Conservation (phyloP, 495 filamentous ascomycete species). For the Daldinia childiae region DNA sequence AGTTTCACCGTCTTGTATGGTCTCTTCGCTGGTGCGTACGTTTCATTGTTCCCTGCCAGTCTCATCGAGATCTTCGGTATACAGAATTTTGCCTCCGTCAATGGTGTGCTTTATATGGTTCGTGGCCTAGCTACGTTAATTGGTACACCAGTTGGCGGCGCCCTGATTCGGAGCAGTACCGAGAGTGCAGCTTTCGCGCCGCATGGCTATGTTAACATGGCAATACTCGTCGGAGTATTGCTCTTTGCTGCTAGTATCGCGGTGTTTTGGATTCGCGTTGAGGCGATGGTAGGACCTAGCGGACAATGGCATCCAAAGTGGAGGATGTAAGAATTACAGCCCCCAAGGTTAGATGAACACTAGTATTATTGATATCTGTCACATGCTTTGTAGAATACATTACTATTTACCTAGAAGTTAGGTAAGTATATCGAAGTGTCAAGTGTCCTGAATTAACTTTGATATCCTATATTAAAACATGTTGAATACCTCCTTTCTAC, state of each 20-base stretch:
- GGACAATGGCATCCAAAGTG: constrained; percentile 5
- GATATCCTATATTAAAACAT: too few species aligned
- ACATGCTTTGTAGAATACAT: not conserved
- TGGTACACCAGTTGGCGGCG: not conserved
- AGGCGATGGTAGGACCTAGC: constrained; percentile 10
- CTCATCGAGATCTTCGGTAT: not conserved
- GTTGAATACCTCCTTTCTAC: too few species aligned
- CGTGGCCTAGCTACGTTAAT: not conserved
- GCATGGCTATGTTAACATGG: constrained; percentile 15
- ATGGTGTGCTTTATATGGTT: not conserved
- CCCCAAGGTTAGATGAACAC: not conserved
- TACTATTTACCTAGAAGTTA: too few species aligned
- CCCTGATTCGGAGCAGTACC: constrained; percentile 5
- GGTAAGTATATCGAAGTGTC: too few species aligned
- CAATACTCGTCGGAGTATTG: not conserved
- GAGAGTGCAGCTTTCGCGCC: not conserved
- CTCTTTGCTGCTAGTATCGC: constrained; percentile 16
- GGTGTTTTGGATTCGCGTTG: constrained; percentile 9
- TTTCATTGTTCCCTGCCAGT: not conserved
- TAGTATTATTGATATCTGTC: not conserved
- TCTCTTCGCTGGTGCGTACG: not conserved
- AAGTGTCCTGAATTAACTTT: too few species aligned
- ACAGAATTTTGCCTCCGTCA: not conserved
- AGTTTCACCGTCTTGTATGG: not conserved
- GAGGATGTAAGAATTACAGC: constrained; percentile 7